Evolutionary conservation across 129 eudicot species (phyloP).

Genomic region (Centaurea solstitialis): DNA sequence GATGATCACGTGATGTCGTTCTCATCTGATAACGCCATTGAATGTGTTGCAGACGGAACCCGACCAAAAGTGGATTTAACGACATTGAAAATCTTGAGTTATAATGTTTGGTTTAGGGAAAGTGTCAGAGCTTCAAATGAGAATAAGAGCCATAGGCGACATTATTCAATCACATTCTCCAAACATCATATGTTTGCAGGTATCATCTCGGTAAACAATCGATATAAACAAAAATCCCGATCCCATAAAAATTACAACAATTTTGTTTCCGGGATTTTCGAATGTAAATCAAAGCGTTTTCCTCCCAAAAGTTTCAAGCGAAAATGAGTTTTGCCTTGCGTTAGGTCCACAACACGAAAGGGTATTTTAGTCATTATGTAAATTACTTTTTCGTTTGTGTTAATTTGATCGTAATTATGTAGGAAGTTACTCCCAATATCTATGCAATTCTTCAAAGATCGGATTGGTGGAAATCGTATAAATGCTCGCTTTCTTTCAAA

Average conservation of each 20-base stretch:
- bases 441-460: conserved; percentile 65
- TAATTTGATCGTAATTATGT: conserved; percentile 10
- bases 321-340: too few relatives aligned
- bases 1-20: too few relatives aligned
- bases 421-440: conserved; percentile 97
- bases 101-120: conserved; percentile 94
- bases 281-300: too few relatives aligned
- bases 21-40: too few relatives aligned
- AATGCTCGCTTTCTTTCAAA: conserved; percentile 66
- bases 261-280: not conserved
- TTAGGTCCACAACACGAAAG: not conserved
- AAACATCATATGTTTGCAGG: conserved; percentile 90
- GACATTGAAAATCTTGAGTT: conserved; percentile 68
- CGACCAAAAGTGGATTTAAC: conserved; percentile 10
- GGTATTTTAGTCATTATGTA: not conserved
- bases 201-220: conserved; percentile 6
- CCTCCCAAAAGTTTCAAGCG: too few relatives aligned
- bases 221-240: too few relatives aligned
- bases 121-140: conserved; percentile 62
- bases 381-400: not conserved
- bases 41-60: conserved; percentile 29
- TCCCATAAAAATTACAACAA: not conserved
- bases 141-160: conserved; percentile 82
- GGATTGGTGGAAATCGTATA: conserved; percentile 83
- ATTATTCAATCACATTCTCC: conserved; percentile 78